A percentile compares a stretch with the other conserved stretches of the same genome.
These are phyloP conservation scores for Sporothrix phasma DNA, from an alignment of 2,329 filamentous ascomycete genomes.

Conservation along the genomic window DNA sequence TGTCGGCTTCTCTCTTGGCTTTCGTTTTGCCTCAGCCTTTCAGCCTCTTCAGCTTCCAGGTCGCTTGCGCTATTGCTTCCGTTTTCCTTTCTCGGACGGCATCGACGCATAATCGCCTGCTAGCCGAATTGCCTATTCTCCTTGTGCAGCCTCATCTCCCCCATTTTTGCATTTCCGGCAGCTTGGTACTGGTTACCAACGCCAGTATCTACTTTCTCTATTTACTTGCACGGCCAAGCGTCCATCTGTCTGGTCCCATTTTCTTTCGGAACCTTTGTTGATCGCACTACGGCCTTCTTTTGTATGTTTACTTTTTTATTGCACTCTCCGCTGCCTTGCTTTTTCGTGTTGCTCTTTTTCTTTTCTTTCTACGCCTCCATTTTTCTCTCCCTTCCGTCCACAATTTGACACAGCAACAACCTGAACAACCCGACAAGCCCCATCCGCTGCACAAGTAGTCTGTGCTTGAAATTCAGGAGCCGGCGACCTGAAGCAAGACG, in stretches of 20 bases:
- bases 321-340: background rate
- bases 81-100: background rate
- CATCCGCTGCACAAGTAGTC: background rate
- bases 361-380: background rate
- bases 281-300: background rate
- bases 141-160: background rate
- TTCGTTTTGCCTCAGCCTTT: background rate
- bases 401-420: background rate
- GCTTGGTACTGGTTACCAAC: background rate
- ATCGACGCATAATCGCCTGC: background rate
- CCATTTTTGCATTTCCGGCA: background rate
- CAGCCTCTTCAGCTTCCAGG: background rate
- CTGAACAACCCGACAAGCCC: background rate
- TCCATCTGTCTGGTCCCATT: background rate
- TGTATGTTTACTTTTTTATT: slow-evolving; percentile 15
- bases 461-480: background rate
- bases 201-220: background rate
- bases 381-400: background rate
- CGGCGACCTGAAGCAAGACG: background rate
- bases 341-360: background rate
- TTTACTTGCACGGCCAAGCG: background rate
- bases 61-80: background rate
- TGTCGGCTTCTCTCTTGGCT: background rate
- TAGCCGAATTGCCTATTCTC: slow-evolving; percentile 1
- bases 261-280: background rate